Percentiles rank a stretch among this genome's conserved stretches.
Conservation (phyloP, 2,329 filamentous ascomycete species). For the Aspergillus spinulosporus region DNA sequence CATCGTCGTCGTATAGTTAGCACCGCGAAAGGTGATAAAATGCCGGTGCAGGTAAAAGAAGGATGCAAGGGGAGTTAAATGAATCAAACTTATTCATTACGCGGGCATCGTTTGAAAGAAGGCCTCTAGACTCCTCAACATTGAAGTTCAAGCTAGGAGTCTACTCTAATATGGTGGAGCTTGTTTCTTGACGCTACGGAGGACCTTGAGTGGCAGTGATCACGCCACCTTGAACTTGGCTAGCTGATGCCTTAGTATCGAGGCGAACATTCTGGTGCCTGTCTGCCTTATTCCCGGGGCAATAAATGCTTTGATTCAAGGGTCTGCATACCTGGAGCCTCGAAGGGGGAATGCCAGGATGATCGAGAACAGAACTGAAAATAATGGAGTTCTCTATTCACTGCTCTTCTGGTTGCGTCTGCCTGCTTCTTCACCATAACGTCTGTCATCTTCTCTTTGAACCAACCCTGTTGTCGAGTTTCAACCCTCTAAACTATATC, state of each 20-base stretch:
- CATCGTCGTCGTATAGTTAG: constrained; percentile 25
- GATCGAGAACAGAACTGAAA: background rate
- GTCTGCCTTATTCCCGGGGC: constrained; percentile 1
- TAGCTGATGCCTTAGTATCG: constrained; percentile 7
- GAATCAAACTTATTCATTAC: background rate
- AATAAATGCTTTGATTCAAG: background rate
- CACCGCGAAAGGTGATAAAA: background rate
- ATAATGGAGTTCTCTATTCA: too few species aligned
- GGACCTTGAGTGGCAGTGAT: background rate
- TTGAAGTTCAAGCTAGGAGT: background rate
- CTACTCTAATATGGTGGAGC: constrained; percentile 3
- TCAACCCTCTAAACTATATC: constrained; percentile 1
- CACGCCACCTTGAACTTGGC: constrained; percentile 14
- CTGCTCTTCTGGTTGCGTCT: too few species aligned
- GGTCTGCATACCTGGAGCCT: constrained; percentile 10
- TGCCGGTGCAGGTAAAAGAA: background rate
- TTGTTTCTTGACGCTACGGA: background rate
- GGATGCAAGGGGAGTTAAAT: background rate
- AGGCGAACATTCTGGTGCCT: background rate
- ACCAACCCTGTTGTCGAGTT: too few species aligned
- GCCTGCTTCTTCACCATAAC: too few species aligned
- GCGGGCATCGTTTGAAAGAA: background rate
- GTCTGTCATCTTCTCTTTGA: too few species aligned
- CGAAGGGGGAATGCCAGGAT: constrained; percentile 8
- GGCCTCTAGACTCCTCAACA: background rate